Conservation (phyloP, 148 eudicot species). For the Amaranthus cruentus region DNA sequence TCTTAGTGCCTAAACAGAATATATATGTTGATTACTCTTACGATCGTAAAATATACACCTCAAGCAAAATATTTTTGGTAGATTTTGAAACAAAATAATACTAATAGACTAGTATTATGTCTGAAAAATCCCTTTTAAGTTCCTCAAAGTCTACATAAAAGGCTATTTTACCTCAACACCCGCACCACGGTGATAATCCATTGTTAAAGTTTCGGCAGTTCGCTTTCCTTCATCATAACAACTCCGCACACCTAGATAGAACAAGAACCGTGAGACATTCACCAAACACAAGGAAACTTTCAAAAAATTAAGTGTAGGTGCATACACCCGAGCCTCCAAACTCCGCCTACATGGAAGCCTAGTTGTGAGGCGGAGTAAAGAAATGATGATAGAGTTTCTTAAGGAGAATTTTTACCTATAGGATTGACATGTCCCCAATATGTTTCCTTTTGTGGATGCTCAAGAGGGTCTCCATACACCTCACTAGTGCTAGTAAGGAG, state of each 20-base stretch:
- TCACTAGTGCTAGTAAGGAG: slow-evolving; percentile 81
- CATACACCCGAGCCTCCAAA: too few species aligned
- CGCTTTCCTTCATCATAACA: slow-evolving; percentile 88
- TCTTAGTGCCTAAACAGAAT: too few species aligned
- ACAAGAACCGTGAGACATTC: slow-evolving; percentile 6
- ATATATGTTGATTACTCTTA: too few species aligned
- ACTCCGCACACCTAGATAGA: slow-evolving; percentile 58
- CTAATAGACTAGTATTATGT: background rate
- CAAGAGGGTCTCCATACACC: slow-evolving; percentile 87
- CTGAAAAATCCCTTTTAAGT: background rate
- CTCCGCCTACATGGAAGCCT: too few species aligned
- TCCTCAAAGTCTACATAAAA: background rate
- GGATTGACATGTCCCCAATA: slow-evolving; percentile 93
- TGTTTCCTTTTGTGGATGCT: slow-evolving; percentile 88
- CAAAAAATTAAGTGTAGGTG: background rate
- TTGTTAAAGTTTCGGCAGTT: slow-evolving; percentile 77
- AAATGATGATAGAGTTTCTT: background rate
- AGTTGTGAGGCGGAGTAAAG: too few species aligned
- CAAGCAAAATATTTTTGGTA: background rate
- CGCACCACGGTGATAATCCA: slow-evolving; percentile 89
- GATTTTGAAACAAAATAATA: background rate
- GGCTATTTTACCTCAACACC: slow-evolving; percentile 54
- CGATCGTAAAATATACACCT: background rate
- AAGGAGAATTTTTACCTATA: slow-evolving; percentile 37
- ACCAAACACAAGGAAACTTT: background rate